Base-by-base conservation (phyloP, 106 monocot genomes). In the Posidonia australis region DNA sequence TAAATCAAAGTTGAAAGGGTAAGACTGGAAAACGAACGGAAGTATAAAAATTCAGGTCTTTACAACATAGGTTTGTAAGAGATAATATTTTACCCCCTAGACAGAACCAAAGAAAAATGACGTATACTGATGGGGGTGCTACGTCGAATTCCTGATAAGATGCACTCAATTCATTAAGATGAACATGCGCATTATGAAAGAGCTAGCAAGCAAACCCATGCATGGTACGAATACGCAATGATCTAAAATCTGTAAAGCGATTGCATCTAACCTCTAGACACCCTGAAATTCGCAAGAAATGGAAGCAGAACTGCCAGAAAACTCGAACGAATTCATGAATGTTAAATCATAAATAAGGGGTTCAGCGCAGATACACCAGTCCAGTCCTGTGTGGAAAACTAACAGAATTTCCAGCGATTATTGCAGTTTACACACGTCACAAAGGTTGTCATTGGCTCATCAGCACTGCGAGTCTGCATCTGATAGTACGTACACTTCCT, bases 341-440 rank as follows among this genome's bases (percentile, higher is more conserved):
- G 16, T 23, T 29, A 29, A 31, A 30, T 58, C 28, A 29, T 58
- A 58, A 53, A 29, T 32, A 32, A 28, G 5, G 30, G 30, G 58
- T 7, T 31, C 13, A 17, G n/a, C 14, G n/a, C 48, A 10, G 48
- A 49, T 49, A 17, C 48, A 10, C 48, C 2, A 45, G 13, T 49
- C 48, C 48, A 55, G 55, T 24, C 20, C 5, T 55, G 5, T 20
- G 3, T 55, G 55, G 13, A 1, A 58, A 58, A 2, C 61, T 65
- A 87, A 68, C 87, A 87, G 69, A 87, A 87, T 64, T 87, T 87
- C 87, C 87, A 87, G 70, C 76, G 87, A 45, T 83, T 73, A 49
- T 87, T 78, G 78, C 87, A 87, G 75, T 87, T 83, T 57, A 87
- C 87, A 47, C 87, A 87, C 0, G 87, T 87, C 10, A 87, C 87